Evolutionary conservation across 2,329 filamentous ascomycete species (phyloP).

Genomic region (Acrocalymma vagum): DNA sequence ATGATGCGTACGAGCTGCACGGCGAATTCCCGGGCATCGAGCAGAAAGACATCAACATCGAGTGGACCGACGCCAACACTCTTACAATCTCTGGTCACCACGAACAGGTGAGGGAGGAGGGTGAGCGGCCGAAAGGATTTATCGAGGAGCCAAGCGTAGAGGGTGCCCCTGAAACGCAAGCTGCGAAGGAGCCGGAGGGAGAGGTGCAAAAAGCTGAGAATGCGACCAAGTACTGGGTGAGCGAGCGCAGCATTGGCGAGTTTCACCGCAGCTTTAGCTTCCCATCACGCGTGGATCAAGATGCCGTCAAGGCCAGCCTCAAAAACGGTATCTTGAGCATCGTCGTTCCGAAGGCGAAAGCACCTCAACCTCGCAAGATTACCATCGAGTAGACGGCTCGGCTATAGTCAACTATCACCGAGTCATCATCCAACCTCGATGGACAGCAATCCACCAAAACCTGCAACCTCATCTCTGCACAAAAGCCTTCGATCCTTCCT

Average conservation of each 20-base stretch:
- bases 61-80: constrained; percentile 78
- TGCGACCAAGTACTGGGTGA: constrained; percentile 72
- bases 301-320: constrained; percentile 64
- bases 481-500: no score
- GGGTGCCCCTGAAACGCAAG: constrained; percentile 41
- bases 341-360: constrained; percentile 62
- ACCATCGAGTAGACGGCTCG: constrained; percentile 62
- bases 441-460: no score
- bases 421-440: no score
- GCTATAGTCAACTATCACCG: no score
- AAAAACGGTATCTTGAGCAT: constrained; percentile 66
- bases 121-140: constrained; percentile 55
- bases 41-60: constrained; percentile 76
- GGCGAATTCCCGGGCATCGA: constrained; percentile 79
- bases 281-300: constrained; percentile 63
- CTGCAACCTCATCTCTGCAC: no score
- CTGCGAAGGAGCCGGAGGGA: constrained; percentile 47
- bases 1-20: constrained; percentile 74
- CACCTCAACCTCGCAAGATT: constrained; percentile 58
- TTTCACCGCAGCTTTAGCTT: constrained; percentile 67
- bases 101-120: constrained; percentile 68
- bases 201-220: no score
- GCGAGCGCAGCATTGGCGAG: constrained; percentile 64
- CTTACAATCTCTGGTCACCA: constrained; percentile 72
- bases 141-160: constrained; percentile 50